Evolutionary conservation across 1,284 basidiomycete species (phyloP).

Genomic region (Cryptococcus sp.): DNA sequence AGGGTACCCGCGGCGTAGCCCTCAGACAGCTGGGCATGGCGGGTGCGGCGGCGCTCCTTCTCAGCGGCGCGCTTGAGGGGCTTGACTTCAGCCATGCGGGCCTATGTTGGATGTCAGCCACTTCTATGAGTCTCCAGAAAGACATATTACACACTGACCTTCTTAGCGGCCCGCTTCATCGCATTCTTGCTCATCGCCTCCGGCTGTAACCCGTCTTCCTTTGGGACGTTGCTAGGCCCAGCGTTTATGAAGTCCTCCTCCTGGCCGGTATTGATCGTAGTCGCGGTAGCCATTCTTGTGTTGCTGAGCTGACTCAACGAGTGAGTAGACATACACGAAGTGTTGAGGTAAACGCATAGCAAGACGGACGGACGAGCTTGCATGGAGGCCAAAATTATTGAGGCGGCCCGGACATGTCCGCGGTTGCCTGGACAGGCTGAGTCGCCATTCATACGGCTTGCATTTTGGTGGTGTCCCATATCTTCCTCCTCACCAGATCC

Average conservation of each 20-base stretch:
- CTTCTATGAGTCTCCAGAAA: background rate
- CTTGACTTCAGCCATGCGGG: slow-evolving; percentile 23
- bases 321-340: background rate
- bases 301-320: background rate
- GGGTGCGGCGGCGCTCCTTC: slow-evolving; percentile 26
- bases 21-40: slow-evolving; percentile 19
- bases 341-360: background rate
- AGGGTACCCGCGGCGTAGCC: slow-evolving; percentile 38
- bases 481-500: background rate
- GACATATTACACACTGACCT: slow-evolving; percentile 23
- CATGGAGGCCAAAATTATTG: background rate
- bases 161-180: slow-evolving; percentile 33
- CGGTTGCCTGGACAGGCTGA: background rate
- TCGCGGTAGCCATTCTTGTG: background rate
- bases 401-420: background rate
- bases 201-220: slow-evolving; percentile 1
- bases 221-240: background rate
- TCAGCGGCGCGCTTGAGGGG: slow-evolving; percentile 37
- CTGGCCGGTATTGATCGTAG: slow-evolving; percentile 14
- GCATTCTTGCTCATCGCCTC: slow-evolving; percentile 37
- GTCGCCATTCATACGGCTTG: background rate
- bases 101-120: slow-evolving; percentile 11
- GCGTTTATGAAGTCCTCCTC: slow-evolving; percentile 16
- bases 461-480: no score
- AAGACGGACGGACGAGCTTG: background rate